Conservation (phyloP, 352 stramenopile species). For the Phytophthora constricta region DNA sequence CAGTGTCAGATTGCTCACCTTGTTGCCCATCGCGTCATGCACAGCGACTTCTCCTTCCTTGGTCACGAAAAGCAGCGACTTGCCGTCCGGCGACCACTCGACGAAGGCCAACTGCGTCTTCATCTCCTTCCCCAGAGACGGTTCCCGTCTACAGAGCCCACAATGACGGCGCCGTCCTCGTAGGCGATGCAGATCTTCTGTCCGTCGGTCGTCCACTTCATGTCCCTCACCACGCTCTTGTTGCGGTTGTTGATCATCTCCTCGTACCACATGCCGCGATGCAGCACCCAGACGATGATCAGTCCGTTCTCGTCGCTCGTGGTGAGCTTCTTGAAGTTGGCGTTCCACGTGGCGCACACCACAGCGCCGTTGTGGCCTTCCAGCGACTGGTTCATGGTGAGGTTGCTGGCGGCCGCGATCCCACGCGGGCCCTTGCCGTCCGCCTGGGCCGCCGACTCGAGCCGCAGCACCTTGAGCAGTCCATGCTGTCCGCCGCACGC, state of each 20-base stretch:
- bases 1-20: conserved; percentile 79
- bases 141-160: conserved; percentile 94
- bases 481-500: conserved; percentile 93
- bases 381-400: conserved; percentile 96
- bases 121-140: conserved; percentile 96
- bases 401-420: conserved; percentile 89
- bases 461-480: conserved; percentile 93
- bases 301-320: conserved; percentile 95
- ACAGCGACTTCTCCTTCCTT: conserved; percentile 86
- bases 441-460: conserved; percentile 80
- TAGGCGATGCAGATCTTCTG: conserved; percentile 97
- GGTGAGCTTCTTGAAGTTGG: conserved; percentile 94
- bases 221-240: conserved; percentile 93
- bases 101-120: conserved; percentile 91
- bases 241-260: conserved; percentile 98
- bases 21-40: conserved; percentile 89
- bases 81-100: conserved; percentile 94
- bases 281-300: conserved; percentile 97
- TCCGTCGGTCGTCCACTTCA: conserved; percentile 95
- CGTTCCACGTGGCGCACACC: conserved; percentile 94
- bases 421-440: conserved; percentile 76
- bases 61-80: conserved; percentile 90
- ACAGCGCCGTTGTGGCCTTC: conserved; percentile 93
- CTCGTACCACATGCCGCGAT: conserved; percentile 94
- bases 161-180: conserved; percentile 94